phyloP scores from a whole-genome alignment of 306 rosid genomes.

The Casuarina glauca region DNA sequence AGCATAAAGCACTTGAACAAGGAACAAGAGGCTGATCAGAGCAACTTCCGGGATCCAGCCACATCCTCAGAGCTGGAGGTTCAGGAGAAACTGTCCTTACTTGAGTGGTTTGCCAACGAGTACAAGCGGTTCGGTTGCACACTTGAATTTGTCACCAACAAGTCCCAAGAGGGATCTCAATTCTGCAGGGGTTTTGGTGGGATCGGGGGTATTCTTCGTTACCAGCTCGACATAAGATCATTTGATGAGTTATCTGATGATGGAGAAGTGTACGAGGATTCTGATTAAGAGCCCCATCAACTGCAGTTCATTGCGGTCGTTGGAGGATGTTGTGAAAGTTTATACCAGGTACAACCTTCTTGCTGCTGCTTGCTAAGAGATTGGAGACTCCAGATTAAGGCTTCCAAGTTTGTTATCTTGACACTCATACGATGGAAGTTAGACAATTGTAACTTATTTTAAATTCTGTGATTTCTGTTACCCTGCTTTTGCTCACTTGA shows the following conservation, averaged over 20 bases:
- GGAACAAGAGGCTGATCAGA: conserved; percentile 13
- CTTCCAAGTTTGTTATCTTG: background rate
- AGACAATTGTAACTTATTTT: background rate
- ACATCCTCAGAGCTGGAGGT: conserved; percentile 1
- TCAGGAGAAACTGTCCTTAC: conserved; percentile 7
- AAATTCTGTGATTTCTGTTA: background rate
- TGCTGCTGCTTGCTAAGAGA: background rate
- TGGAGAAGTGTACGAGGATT: conserved; percentile 8
- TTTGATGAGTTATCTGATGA: conserved; percentile 14
- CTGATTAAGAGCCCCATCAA: background rate
- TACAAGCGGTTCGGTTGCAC: conserved; percentile 6
- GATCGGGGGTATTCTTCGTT: conserved; percentile 8
- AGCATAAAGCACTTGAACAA: conserved; percentile 4
- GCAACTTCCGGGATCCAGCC: conserved; percentile 9
- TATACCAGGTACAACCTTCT: background rate
- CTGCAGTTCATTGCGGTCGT: background rate
- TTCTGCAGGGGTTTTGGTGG: conserved; percentile 16
- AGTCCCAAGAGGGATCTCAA: conserved; percentile 18
- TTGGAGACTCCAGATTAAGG: background rate
- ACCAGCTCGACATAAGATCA: conserved; percentile 12
- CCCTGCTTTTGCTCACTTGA: background rate
- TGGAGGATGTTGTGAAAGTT: background rate
- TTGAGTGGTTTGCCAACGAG: conserved; percentile 12
- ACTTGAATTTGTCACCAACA: conserved; percentile 11
- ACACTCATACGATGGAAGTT: background rate